Conservation (phyloP, 1,284 basidiomycete species). For the Puccinia coronata region DNA sequence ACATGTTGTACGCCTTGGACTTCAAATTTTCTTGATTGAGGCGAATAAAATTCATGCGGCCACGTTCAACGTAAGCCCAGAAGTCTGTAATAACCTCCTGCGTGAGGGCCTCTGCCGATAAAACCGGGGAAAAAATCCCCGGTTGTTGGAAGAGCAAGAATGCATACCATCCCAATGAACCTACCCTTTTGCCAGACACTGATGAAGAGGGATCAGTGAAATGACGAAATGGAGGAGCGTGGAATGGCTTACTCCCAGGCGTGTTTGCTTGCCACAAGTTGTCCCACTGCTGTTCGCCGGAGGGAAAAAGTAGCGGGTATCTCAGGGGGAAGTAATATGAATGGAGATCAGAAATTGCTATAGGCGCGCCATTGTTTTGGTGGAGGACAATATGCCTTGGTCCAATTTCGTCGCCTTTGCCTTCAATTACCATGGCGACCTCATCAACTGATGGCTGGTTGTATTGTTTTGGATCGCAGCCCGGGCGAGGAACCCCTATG, state of each 20-base stretch:
- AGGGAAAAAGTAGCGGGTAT: slow-evolving; percentile 19
- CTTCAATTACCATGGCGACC: neutral
- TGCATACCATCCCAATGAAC: neutral
- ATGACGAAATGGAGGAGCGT: neutral
- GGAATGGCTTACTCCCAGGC: neutral
- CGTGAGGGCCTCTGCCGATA: neutral
- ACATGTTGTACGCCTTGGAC: neutral
- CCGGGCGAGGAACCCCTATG: too few species aligned
- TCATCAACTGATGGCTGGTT: neutral
- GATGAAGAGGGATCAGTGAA: neutral
- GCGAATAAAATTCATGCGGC: neutral
- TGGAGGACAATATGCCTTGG: neutral
- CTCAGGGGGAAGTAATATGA: neutral
- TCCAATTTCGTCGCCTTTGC: neutral
- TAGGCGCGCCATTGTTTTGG: neutral
- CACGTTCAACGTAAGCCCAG: neutral
- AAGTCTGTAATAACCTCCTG: neutral
- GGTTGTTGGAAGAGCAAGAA: neutral
- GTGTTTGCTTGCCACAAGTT: too few species aligned
- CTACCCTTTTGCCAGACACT: neutral
- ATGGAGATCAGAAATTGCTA: slow-evolving; percentile 1
- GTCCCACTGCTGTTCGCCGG: slow-evolving; percentile 19
- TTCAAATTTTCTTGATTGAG: neutral
- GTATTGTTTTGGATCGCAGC: neutral
- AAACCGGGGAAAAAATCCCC: neutral